phyloP scores from a whole-genome alignment of 495 filamentous ascomycete species.

The Penicillium goetzii region DNA sequence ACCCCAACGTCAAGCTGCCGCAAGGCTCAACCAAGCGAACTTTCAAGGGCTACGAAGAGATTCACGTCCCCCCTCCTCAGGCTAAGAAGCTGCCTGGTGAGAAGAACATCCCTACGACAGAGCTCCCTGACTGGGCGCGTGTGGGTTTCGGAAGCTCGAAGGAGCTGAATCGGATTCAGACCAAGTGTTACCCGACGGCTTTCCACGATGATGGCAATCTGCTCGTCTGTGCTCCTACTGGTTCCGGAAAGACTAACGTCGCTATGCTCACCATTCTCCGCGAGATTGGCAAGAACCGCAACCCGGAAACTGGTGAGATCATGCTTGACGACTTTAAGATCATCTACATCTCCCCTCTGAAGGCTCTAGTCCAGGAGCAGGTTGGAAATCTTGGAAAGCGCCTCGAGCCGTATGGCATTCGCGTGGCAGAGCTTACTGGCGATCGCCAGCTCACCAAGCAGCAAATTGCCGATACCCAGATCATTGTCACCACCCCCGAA shows the following conservation, averaged over 20 bases:
- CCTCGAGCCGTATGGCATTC: constrained; percentile 87
- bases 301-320: constrained; percentile 84
- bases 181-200: constrained; percentile 85
- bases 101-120: constrained; percentile 75
- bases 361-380: constrained; percentile 94
- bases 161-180: constrained; percentile 93
- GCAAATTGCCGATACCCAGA: constrained; percentile 95
- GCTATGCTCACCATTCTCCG: constrained; percentile 96
- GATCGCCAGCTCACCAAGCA: constrained; percentile 98
- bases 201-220: constrained; percentile 97
- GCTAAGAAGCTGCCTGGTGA: constrained; percentile 79
- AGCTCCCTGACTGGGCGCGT: constrained; percentile 90
- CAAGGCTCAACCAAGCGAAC: constrained; percentile 92
- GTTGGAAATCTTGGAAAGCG: constrained; percentile 95
- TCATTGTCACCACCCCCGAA: constrained; percentile 98
- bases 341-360: constrained; percentile 96
- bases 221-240: constrained; percentile 95
- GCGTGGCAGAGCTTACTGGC: constrained; percentile 90
- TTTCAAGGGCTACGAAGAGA: constrained; percentile 98
- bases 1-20: constrained; percentile 91
- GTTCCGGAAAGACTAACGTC: constrained; percentile 98
- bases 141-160: constrained; percentile 78
- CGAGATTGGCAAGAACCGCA: constrained; percentile 94
- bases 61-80: constrained; percentile 92
- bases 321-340: constrained; percentile 97